Evolutionary conservation across 805 yeast genomes (phyloP).

Genomic region (Candida mattraensis): DNA sequence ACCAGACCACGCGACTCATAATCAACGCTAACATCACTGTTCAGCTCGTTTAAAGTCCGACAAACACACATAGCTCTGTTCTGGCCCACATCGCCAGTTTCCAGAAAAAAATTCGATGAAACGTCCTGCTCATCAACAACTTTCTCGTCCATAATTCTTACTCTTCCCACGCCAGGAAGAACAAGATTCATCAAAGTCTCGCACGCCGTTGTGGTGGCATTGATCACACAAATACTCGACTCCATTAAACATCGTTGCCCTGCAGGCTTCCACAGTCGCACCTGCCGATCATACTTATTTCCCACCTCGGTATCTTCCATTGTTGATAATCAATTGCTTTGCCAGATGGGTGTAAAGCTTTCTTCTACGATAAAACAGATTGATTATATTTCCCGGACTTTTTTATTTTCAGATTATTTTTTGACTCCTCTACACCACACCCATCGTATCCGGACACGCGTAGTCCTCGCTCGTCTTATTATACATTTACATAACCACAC

Average conservation of each 20-base stretch:
- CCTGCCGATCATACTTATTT: conserved; percentile 78
- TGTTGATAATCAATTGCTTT: too few species aligned
- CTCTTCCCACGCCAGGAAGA: conserved; percentile 64
- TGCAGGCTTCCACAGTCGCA: conserved; percentile 77
- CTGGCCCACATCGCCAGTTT: conserved; percentile 42
- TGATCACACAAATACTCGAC: conserved; percentile 61
- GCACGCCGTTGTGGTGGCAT: conserved; percentile 55
- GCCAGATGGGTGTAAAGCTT: too few species aligned
- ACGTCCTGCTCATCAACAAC: conserved; percentile 44
- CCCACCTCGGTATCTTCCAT: conserved; percentile 38
- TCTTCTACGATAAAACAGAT: background rate
- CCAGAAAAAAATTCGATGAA: conserved; percentile 62
- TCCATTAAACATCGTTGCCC: conserved; percentile 67
- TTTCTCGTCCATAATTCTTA: conserved; percentile 55
- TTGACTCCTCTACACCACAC: background rate
- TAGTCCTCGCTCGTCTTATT: background rate
- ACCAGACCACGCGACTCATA: conserved; percentile 16
- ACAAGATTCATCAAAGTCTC: conserved; percentile 78
- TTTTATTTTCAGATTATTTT: background rate
- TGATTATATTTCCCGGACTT: background rate
- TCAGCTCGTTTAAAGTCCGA: conserved; percentile 51
- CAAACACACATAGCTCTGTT: conserved; percentile 41
- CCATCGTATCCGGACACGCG: too few species aligned
- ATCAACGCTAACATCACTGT: conserved; percentile 53
- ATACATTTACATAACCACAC: conserved; percentile 25